These are phyloP conservation scores for Rhodomyrtus tomentosa DNA, from an alignment of 345 rosid genomes.

Conservation along the genomic window DNA sequence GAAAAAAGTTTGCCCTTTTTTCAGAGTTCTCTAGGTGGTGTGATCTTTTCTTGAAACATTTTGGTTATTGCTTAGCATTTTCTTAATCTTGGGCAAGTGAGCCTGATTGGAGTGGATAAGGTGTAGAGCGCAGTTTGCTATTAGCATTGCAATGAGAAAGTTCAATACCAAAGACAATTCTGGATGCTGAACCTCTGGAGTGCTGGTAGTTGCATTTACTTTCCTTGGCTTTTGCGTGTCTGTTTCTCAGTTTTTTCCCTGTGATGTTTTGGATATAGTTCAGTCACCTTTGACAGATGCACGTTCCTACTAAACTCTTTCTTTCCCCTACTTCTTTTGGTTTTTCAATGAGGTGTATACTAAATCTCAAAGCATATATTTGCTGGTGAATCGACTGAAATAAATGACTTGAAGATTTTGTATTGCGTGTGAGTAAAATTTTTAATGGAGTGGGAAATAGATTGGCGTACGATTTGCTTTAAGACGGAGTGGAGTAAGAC, in stretches of 20 bases:
- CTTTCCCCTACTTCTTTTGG: not conserved
- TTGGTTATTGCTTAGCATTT: not conserved
- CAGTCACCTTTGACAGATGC: not conserved
- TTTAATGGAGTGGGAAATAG: no score
- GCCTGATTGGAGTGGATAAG: not conserved
- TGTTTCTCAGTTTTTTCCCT: not conserved
- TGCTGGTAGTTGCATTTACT: not conserved
- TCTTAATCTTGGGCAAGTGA: not conserved
- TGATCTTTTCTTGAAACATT: not conserved
- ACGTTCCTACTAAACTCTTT: not conserved
- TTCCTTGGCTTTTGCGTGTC: not conserved
- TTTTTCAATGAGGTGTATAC: not conserved
- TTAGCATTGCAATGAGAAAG: not conserved
- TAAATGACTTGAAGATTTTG: not conserved
- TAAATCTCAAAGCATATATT: not conserved
- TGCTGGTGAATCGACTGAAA: not conserved
- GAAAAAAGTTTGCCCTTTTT: not conserved
- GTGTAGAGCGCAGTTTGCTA: not conserved
- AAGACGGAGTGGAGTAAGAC: no score
- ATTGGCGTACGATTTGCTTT: no score
- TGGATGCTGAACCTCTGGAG: not conserved
- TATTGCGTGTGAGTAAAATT: not conserved
- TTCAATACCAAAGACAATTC: not conserved
- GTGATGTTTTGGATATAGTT: not conserved
- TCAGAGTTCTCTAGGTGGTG: not conserved